Base-by-base conservation (phyloP, 2,329 filamentous ascomycete species). In the Claviceps humidiphila region DNA sequence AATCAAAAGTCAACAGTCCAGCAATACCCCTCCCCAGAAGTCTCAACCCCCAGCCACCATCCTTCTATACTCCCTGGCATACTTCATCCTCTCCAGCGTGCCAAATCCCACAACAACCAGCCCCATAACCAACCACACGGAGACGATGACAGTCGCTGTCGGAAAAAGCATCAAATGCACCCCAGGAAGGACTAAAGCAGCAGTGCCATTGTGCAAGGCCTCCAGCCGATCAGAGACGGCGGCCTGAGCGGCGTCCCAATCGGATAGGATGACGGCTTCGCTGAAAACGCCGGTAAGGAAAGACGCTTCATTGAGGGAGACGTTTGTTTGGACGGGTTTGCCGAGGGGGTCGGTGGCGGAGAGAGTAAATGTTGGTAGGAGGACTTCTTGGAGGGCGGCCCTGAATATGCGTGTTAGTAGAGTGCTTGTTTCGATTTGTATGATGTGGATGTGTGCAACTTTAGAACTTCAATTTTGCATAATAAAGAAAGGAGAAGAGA, bases 211-310 rank as follows among this genome's bases (percentile, higher is more conserved):
- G 49, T 61, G 60, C 24, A 81, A 66, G 4, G 64, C 67, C 0
- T 62, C 65, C 0, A 74, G 64, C 20, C 75, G 68, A 3, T 71
- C 64, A 54, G 76, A 66, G 17, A 80, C 76, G 38, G 75, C 74
- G 17, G 71, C 64, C 55, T 74, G 68, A 24, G 78, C 78, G 48
- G 68, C 58, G 45, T 68, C 64, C 40, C 75, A 70, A 49, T 72
- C 68, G 54, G 78, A 81, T 60, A 75, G 65, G 60, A 80, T 64
- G 14, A 77, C 69, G 52, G 77, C 70, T 49, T 75, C 68, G 51
- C 83, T 78, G 66, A 89, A 89, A 59, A 85, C 76, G 50, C 85
- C 85, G 14, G 77, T 78, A 41, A 88, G 76, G 59, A 89, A 89
- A 6, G 78, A 76, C 16, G 85, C 84, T 64, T 87, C 82, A 65